Conservation (phyloP, 305 asterid species). For the Fraxinus angustifolia region DNA sequence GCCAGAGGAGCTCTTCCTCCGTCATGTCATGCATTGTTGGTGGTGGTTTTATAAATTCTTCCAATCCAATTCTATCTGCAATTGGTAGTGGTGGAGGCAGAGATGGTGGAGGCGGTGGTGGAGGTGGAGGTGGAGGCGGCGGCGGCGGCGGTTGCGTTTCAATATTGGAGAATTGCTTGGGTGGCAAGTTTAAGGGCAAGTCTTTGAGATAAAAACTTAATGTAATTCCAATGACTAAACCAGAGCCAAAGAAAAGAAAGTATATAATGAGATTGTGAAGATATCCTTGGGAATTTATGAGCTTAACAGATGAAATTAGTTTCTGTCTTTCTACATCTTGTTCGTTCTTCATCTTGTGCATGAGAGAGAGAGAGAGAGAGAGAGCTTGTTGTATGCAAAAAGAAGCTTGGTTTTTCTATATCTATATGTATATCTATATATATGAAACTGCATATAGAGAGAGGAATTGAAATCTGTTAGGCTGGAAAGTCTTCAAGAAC, state of each 20-base stretch:
- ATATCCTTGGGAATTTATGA: conserved; percentile 17
- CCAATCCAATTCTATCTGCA: conserved; percentile 12
- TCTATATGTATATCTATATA: not conserved
- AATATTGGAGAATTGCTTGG: conserved; percentile 27
- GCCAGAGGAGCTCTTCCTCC: conserved; percentile 62
- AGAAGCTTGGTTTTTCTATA: not conserved
- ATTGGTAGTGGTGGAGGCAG: not conserved
- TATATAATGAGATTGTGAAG: conserved; percentile 42
- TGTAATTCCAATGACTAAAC: conserved; percentile 57
- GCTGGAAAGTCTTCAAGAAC: not conserved
- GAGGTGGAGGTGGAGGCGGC: not conserved
- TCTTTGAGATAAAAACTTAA: conserved; percentile 45
- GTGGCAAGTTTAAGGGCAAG: conserved; percentile 31
- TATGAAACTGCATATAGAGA: not conserved
- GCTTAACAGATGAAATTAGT: conserved; percentile 17
- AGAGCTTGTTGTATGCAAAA: not conserved
- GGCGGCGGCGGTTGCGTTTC: not conserved
- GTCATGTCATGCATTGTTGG: conserved; percentile 52
- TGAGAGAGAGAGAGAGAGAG: not conserved
- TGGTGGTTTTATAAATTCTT: conserved; percentile 32
- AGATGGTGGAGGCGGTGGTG: not conserved
- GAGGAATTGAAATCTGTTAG: not conserved
- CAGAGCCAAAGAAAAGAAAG: conserved; percentile 59
- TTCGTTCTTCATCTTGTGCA: conserved; percentile 20
- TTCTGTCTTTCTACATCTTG: conserved; percentile 30